These are phyloP conservation scores for Lentinula guzmanii DNA, from an alignment of 768 basidiomycete genomes.

Conservation along the genomic window DNA sequence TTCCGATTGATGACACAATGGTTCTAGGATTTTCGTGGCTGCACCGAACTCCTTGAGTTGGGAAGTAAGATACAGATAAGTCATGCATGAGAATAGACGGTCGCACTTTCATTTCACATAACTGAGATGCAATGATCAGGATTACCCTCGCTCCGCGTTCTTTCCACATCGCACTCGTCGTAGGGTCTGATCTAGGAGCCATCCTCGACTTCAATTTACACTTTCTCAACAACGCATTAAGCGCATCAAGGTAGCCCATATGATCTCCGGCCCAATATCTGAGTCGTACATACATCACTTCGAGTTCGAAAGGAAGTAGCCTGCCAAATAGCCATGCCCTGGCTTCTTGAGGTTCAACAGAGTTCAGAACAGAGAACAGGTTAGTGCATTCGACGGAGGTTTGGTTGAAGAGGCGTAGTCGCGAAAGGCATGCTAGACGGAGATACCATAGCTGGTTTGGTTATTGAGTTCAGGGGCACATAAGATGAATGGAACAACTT, in stretches of 20 bases:
- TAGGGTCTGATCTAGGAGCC: conserved; percentile 26
- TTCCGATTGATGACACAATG: conserved; percentile 45
- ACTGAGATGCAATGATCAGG: conserved; percentile 74
- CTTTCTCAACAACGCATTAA: conserved; percentile 53
- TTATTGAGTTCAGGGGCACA: not conserved
- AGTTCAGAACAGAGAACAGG: conserved; percentile 65
- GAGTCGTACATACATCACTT: conserved; percentile 68
- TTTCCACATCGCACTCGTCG: conserved; percentile 65
- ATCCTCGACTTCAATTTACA: conserved; percentile 50
- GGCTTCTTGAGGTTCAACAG: conserved; percentile 44
- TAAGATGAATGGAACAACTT: conserved; percentile 21
- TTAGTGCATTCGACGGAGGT: conserved; percentile 81
- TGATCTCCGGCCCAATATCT: conserved; percentile 81
- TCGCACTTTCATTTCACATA: conserved; percentile 78
- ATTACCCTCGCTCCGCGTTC: conserved; percentile 73
- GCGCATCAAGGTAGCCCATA: conserved; percentile 73
- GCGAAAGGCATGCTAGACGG: conserved; percentile 71
- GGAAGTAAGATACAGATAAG: not conserved
- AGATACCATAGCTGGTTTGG: conserved; percentile 70
- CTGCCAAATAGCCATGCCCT: conserved; percentile 57
- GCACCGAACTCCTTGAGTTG: conserved; percentile 56
- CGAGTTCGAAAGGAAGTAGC: conserved; percentile 54
- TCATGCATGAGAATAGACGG: not conserved
- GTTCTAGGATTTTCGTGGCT: conserved; percentile 61
- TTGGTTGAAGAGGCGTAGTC: conserved; percentile 81